phyloP scores from a whole-genome alignment of 805 yeast genomes.

The Candida vartiovaarae region DNA sequence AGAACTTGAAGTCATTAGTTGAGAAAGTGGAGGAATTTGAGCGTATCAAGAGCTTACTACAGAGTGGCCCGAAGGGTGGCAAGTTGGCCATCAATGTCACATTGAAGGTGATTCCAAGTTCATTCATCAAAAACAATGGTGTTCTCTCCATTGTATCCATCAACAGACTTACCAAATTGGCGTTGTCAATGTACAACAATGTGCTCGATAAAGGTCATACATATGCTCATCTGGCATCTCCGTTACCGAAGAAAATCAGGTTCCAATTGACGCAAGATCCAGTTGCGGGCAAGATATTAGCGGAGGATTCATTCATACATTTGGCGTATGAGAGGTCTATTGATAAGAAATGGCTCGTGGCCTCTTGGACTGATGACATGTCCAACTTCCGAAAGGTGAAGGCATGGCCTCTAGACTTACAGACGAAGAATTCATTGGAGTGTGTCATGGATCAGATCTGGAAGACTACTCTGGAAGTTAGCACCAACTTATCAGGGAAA shows the following conservation, averaged over 20 bases:
- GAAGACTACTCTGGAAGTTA: slow-evolving; percentile 45
- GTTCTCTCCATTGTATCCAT: slow-evolving; percentile 26
- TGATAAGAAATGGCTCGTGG: slow-evolving; percentile 79
- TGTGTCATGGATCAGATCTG: slow-evolving; percentile 61
- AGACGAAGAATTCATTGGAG: slow-evolving; percentile 35
- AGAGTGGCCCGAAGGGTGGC: slow-evolving; percentile 6
- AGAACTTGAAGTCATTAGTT: slow-evolving; percentile 35
- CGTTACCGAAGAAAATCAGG: slow-evolving; percentile 35
- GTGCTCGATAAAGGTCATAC: slow-evolving; percentile 35
- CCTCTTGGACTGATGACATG: slow-evolving; percentile 84
- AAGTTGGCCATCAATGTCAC: slow-evolving; percentile 2
- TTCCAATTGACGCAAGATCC: slow-evolving; percentile 36
- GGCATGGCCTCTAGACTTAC: slow-evolving; percentile 49
- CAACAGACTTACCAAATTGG: slow-evolving; percentile 34
- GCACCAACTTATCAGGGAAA: slow-evolving; percentile 30
- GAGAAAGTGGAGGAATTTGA: slow-evolving; percentile 41
- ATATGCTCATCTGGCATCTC: slow-evolving; percentile 33
- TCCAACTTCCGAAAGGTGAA: slow-evolving; percentile 57
- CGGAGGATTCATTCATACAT: slow-evolving; percentile 76
- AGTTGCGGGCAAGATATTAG: slow-evolving; percentile 30
- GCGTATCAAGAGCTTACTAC: slow-evolving; percentile 34
- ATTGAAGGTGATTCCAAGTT: slow-evolving; percentile 36
- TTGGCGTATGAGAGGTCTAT: slow-evolving; percentile 77
- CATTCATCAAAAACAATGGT: slow-evolving; percentile 31
- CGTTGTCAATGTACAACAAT: slow-evolving; percentile 51